Base-by-base conservation (phyloP, 73 alveolate species). In the Urostyla sp. region DNA sequence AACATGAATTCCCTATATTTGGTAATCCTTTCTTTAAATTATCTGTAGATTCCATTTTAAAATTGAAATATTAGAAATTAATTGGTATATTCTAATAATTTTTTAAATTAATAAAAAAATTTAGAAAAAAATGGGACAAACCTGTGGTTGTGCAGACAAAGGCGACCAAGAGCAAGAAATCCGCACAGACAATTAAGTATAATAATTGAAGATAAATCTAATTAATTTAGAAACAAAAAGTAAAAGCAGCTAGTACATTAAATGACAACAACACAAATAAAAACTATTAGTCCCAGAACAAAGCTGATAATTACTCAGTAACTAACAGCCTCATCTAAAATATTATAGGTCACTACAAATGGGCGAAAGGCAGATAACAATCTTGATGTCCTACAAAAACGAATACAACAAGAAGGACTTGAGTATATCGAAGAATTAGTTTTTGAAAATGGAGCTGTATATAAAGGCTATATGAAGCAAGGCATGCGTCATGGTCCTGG, bases 401-500 rank as follows among this genome's bases (percentile, higher is more conserved):
- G 16, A 16, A 16, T 16, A 10, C 10, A 11, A 40, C 20, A n/a
- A 30, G 83, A 69, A 27, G 83, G 83, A 0, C 44, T 69, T 4
- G 10, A 69, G 30, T 69, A 46, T 32, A 69, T 48, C 34, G 83
- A 69, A 31, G 83, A 69, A 30, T 30, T 69, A 5, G 83, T 69
- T 1, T 69, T 69, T 69, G 83, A 69, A 69, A 69, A 69, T 49
- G 83, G 83, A 4, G 83, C 83, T 10, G 83, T 69, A 1, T 69
- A 69, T 27, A 69, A 69, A 49, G 83, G 83, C 0, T 69, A 69
- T 31, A 34, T 69, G 56, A 45, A 49, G 44, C 72, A 69, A 15
- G 24, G 28, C 21, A 69, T 69, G 83, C 16, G 83, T 6, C 97
- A 91, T 57, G 97, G 97, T 1, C 82, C 92, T 18, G 97, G 97